Percentiles rank a stretch among this genome's conserved stretches.
Conservation (phyloP, 345 rosid species). For the Punica granatum region DNA sequence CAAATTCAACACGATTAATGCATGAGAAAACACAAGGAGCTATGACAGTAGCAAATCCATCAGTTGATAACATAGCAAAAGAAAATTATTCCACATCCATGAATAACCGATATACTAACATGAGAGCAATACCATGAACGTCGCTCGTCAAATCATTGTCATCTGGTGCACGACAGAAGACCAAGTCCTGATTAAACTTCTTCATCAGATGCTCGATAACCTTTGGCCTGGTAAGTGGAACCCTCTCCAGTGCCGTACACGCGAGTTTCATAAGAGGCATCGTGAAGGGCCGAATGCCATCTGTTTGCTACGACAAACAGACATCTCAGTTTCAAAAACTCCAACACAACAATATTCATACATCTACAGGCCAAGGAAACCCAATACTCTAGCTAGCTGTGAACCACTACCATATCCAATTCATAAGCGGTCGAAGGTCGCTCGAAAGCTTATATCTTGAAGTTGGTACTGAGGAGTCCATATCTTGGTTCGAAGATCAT, state of each 20-base stretch:
- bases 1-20: neutral
- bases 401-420: neutral
- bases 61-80: neutral
- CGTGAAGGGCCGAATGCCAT: slow-evolving; percentile 95
- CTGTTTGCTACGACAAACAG: slow-evolving; percentile 53
- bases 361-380: neutral
- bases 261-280: slow-evolving; percentile 98
- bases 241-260: slow-evolving; percentile 95
- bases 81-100: no score
- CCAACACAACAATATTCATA: neutral
- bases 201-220: slow-evolving; percentile 50
- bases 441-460: neutral
- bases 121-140: slow-evolving; percentile 49
- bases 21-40: neutral
- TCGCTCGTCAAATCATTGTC: slow-evolving; percentile 51
- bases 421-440: neutral
- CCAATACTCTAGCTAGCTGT: neutral
- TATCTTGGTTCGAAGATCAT: neutral
- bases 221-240: slow-evolving; percentile 69
- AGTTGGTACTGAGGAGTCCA: neutral
- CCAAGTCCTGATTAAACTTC: slow-evolving; percentile 77
- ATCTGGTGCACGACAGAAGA: slow-evolving; percentile 75
- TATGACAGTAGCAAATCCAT: neutral
- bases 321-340: slow-evolving; percentile 2
- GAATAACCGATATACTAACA: no score